phyloP scores from a whole-genome alignment of 129 eudicot species.

The Helichrysum umbraculigerum region DNA sequence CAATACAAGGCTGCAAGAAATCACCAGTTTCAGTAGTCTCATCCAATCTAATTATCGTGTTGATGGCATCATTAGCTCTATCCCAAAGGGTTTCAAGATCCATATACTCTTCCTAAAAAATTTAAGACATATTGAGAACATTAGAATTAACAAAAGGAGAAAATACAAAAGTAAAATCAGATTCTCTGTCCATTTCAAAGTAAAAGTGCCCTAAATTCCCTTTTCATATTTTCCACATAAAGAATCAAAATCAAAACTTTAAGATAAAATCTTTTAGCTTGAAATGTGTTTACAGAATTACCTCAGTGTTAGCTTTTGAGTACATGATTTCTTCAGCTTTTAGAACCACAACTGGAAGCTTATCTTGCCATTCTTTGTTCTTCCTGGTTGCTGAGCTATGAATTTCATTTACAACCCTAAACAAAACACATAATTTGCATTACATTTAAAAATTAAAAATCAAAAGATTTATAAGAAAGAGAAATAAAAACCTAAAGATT shows the following conservation, averaged over 20 bases:
- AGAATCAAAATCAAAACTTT: conserved; percentile 27
- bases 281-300: conserved; percentile 28
- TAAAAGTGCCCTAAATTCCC: conserved; percentile 28
- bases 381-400: conserved; percentile 72
- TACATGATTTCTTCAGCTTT: conserved; percentile 98
- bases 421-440: conserved; percentile 32
- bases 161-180: conserved; percentile 25
- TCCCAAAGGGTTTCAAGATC: conserved; percentile 82
- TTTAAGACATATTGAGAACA: background rate
- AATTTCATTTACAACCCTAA: conserved; percentile 78
- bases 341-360: conserved; percentile 87
- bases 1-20: conserved; percentile 87
- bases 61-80: conserved; percentile 85
- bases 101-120: conserved; percentile 79
- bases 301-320: conserved; percentile 98
- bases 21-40: conserved; percentile 70
- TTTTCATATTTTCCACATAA: conserved; percentile 35
- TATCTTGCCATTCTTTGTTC: conserved; percentile 97
- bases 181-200: conserved; percentile 23
- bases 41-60: conserved; percentile 81
- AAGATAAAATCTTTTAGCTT: conserved; percentile 8
- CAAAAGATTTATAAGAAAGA: background rate
- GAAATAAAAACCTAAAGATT: conserved; percentile 62
- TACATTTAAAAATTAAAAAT: background rate
- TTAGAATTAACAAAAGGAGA: conserved; percentile 11